phyloP scores from a whole-genome alignment of 1,139 yeast genomes.

The Candida albicans region DNA sequence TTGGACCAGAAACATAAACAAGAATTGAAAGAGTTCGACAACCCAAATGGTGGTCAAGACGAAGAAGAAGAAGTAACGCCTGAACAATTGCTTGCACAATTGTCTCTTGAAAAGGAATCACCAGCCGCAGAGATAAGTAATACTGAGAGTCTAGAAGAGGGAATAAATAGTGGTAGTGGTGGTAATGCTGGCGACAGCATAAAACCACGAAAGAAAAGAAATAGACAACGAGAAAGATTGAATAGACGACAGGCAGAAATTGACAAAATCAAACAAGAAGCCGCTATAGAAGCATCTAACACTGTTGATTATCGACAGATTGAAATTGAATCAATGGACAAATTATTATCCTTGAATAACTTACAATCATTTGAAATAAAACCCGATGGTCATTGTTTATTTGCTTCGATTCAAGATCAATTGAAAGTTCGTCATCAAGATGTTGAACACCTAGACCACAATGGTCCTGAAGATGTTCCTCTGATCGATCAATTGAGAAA shows the following conservation, averaged over 20 bases:
- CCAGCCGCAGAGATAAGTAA: conserved; percentile 3
- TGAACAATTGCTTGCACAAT: conserved; percentile 59
- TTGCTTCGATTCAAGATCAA: conserved; percentile 84
- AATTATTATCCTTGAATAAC: conserved; percentile 47
- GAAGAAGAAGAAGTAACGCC: conserved; percentile 53
- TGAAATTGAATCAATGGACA: conserved; percentile 65
- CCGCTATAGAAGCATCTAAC: conserved; percentile 64
- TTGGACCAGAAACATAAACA: conserved; percentile 52
- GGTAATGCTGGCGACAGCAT: not conserved
- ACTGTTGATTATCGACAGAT: conserved; percentile 68
- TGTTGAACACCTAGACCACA: conserved; percentile 19
- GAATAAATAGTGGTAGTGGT: not conserved
- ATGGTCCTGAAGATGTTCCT: no score
- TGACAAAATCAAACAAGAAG: conserved; percentile 63
- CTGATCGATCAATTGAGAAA: conserved; percentile 56
- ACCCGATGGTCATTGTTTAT: conserved; percentile 95
- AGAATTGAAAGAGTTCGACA: conserved; percentile 39
- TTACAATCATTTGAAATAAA: conserved; percentile 63
- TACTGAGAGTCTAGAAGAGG: not conserved
- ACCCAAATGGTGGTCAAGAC: conserved; percentile 12
- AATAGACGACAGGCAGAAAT: conserved; percentile 75
- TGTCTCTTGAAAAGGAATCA: conserved; percentile 28
- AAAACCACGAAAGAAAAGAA: conserved; percentile 48
- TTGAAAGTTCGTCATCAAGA: conserved; percentile 49
- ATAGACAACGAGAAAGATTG: conserved; percentile 80